Conservation (phyloP, 176 grass and related monocot genomes). For the Triticum timopheevii region DNA sequence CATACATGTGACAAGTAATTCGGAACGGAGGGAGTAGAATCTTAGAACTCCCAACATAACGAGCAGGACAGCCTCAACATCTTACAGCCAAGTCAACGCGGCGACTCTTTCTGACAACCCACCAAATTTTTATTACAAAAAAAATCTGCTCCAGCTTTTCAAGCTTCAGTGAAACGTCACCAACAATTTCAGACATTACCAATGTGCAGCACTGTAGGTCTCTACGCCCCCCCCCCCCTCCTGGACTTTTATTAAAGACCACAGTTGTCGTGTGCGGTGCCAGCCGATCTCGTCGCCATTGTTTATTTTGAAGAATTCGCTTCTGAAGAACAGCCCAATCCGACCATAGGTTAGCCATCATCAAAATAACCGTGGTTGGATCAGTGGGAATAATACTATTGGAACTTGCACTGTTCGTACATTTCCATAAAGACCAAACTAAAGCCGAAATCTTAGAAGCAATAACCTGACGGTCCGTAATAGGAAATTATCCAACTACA, state of each 20-base stretch:
- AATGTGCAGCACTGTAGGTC: neutral
- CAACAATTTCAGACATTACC: neutral
- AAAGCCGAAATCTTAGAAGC: neutral
- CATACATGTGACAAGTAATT: too few relatives aligned
- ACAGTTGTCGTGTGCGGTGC: neutral
- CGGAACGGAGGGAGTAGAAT: too few relatives aligned
- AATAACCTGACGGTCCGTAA: neutral
- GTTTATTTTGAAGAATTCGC: neutral
- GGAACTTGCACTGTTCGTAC: neutral
- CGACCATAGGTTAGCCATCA: neutral
- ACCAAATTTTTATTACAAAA: too few relatives aligned
- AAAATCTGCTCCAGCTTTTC: too few relatives aligned
- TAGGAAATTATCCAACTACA: neutral
- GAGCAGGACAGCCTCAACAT: neutral
- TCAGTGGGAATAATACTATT: neutral
- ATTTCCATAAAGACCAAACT: neutral
- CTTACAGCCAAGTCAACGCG: neutral
- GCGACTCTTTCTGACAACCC: neutral
- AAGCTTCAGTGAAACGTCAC: neutral
- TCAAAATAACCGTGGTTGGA: neutral
- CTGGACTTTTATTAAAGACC: neutral
- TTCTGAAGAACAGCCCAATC: neutral
- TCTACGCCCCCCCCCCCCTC: neutral
- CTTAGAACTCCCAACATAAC: neutral
- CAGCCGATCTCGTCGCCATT: neutral